Evolutionary conservation across 1,139 yeast species (phyloP).

Genomic region (Candida frijolesensis): DNA sequence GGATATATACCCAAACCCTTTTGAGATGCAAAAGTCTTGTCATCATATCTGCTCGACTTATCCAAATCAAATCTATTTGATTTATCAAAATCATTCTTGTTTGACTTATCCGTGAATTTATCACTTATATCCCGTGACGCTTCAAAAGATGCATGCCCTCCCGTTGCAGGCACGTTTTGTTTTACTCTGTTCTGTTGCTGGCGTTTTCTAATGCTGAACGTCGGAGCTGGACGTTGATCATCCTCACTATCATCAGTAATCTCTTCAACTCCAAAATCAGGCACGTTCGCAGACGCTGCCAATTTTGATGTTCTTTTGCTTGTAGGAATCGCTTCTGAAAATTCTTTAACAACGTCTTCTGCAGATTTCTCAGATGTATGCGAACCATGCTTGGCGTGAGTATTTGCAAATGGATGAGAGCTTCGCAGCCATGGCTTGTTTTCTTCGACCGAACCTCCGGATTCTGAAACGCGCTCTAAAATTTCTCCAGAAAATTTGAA

Average conservation of each 20-base stretch:
- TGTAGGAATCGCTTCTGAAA: conserved; percentile 15
- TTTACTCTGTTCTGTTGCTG: conserved; percentile 3
- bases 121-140: neutral
- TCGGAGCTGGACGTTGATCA: conserved; percentile 18
- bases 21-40: conserved; percentile 3
- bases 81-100: conserved; percentile 3
- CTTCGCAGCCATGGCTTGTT: conserved; percentile 16
- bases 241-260: conserved; percentile 34
- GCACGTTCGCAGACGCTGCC: conserved; percentile 18
- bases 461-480: conserved; percentile 30
- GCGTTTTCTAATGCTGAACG: conserved; percentile 8
- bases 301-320: conserved; percentile 5
- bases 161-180: neutral
- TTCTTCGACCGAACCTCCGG: conserved; percentile 27
- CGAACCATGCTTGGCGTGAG: conserved; percentile 9
- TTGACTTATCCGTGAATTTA: conserved; percentile 2
- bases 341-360: conserved; percentile 15
- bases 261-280: conserved; percentile 46
- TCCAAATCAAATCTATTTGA: neutral
- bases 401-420: neutral
- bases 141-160: neutral
- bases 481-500: conserved; percentile 11
- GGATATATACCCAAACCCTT: conserved; percentile 15
- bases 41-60: conserved; percentile 5
- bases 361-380: conserved; percentile 9